Evolutionary conservation across 1,139 yeast species (phyloP), one percentile per base, ranked within the genome.

Genomic region (Meyerozyma sp.): DNA sequence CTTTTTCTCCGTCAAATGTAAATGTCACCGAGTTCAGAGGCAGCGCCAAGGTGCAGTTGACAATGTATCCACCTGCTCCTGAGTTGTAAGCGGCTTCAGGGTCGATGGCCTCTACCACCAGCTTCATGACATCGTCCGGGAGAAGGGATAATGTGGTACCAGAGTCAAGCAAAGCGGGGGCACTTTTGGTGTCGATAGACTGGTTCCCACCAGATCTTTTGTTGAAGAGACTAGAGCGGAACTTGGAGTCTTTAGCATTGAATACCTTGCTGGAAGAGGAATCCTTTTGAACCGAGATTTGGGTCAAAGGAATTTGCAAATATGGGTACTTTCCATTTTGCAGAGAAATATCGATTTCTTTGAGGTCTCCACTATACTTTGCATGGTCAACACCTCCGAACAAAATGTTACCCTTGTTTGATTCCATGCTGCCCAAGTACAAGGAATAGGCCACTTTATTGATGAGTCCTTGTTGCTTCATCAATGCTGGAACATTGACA

Each of bases 111-210:
- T 42, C 36, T 7, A 57, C 54, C 32, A 64, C 42, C 10, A 48
- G 37, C 9, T 45, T 40, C 34, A 60, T 44, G 26, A 57, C 50
- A 4, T 51, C 53, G 23, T 50, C 44, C 6, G 63, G 62, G 29
- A 69, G 56, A 46, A 55, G 57, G 32, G 64, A 55, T 44, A 65
- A 60, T 13, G 75, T 69, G 26, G 75, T 66, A 34, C 76, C 76
- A 10, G 77, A 63, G 54, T 74, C 78, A 43, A 72, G 58, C 36
- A 66, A 52, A 26, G 65, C 68, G 32, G 63, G 52, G 43, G 57
- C 57, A 4, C 57, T 49, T 23, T 50, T 49, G 5, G 54, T 28
- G 20, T 57, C 51, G 10, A 66, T 46, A 5, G 52, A 41, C n/a
- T 52, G 42, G 36, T 39, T 42, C 51, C 44, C 44, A 6, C 23